Evolutionary conservation across 352 stramenopile genomes (phyloP).

Genomic region (Globisporangium spinosum): DNA sequence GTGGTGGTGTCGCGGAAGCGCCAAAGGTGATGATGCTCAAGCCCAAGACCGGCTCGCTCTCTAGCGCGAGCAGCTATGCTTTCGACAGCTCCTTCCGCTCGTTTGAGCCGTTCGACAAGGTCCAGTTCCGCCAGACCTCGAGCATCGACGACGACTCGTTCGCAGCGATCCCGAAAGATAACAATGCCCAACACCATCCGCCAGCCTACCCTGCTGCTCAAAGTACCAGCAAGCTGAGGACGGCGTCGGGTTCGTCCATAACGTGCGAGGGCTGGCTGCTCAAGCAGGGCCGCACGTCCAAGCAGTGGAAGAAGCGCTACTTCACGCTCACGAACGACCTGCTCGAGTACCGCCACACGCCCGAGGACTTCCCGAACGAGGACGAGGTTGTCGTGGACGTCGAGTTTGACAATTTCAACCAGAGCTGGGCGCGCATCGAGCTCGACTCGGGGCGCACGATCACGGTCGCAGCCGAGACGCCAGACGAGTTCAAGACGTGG

Average conservation of each 20-base stretch:
- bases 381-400: slow-evolving; percentile 53
- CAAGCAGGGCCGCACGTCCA: slow-evolving; percentile 41
- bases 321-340: slow-evolving; percentile 54
- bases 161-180: neutral
- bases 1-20: neutral
- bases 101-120: slow-evolving; percentile 7
- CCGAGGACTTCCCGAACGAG: slow-evolving; percentile 41
- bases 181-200: neutral
- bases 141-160: slow-evolving; percentile 2
- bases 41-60: neutral
- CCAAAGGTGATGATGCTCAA: neutral
- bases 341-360: slow-evolving; percentile 60
- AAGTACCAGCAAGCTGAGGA: neutral
- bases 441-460: slow-evolving; percentile 51
- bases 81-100: neutral
- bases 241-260: neutral
- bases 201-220: neutral
- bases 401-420: slow-evolving; percentile 31
- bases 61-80: neutral
- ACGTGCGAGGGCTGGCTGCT: slow-evolving; percentile 53
- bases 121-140: slow-evolving; percentile 10
- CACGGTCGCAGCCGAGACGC: slow-evolving; percentile 42
- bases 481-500: slow-evolving; percentile 49
- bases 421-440: slow-evolving; percentile 40
- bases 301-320: slow-evolving; percentile 60